Evolutionary conservation across 2,329 filamentous ascomycete genomes (phyloP).

Genomic region (Aaosphaeria arxii): DNA sequence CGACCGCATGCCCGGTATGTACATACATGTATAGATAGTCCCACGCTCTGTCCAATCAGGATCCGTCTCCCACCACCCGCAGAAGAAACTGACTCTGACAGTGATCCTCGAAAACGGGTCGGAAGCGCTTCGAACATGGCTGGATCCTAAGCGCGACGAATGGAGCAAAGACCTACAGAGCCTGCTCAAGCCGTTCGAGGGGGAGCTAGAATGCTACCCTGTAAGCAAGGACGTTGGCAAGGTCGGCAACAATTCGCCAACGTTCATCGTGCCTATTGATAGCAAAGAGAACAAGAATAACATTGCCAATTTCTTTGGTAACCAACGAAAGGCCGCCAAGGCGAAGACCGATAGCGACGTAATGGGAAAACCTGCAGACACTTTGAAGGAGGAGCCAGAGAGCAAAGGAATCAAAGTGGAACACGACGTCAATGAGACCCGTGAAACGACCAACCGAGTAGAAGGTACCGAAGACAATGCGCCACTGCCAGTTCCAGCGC

Average conservation of each 20-base stretch:
- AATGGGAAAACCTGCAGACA: conserved; percentile 19
- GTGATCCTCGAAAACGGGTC: conserved; percentile 81
- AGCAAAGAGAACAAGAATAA: conserved; percentile 88
- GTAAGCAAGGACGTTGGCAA: conserved; percentile 90
- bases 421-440: conserved; percentile 38
- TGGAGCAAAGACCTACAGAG: conserved; percentile 79
- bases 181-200: conserved; percentile 74
- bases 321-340: conserved; percentile 43
- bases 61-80: too few relatives aligned
- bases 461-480: conserved; percentile 52
- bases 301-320: conserved; percentile 89
- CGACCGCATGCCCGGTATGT: conserved; percentile 70
- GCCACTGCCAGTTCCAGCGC: conserved; percentile 43
- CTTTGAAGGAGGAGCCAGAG: conserved; percentile 17
- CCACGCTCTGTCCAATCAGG: too few relatives aligned
- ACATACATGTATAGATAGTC: too few relatives aligned
- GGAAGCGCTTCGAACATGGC: conserved; percentile 68
- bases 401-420: conserved; percentile 33
- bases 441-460: conserved; percentile 42
- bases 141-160: conserved; percentile 67
- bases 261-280: conserved; percentile 77
- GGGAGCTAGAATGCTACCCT: conserved; percentile 78
- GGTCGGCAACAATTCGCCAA: conserved; percentile 84
- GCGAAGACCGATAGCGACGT: conserved; percentile 11
- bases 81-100: conserved; percentile 29